phyloP scores from a whole-genome alignment of 371 early-diverging fungal genomes.

The Quaeritorhiza haematococci region DNA sequence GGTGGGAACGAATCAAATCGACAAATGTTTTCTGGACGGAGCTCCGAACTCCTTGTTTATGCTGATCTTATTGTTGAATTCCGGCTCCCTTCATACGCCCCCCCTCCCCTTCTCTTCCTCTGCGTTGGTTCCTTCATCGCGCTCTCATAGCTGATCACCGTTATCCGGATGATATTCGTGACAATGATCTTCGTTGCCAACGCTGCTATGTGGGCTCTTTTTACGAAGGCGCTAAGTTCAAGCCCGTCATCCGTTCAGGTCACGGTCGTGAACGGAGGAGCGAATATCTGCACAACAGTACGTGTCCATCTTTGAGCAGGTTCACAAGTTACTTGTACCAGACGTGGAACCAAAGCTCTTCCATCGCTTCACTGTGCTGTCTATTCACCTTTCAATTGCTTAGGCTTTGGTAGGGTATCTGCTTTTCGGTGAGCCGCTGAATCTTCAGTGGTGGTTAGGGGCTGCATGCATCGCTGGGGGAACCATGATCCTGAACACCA shows the following conservation, averaged over 20 bases:
- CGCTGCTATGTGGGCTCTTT: slow-evolving; percentile 16
- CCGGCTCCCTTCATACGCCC: no score
- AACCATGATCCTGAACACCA: slow-evolving; percentile 6
- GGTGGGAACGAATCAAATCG: no score
- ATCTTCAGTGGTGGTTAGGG: slow-evolving; percentile 16
- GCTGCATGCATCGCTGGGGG: slow-evolving; percentile 8
- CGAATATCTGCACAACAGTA: slow-evolving; percentile 12
- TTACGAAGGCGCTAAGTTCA: slow-evolving; percentile 12
- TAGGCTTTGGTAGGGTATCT: slow-evolving; percentile 9
- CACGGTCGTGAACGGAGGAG: slow-evolving; percentile 12
- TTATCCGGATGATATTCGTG: no score
- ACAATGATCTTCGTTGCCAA: slow-evolving; percentile 7
- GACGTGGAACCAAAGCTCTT: no score
- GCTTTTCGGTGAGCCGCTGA: slow-evolving; percentile 13
- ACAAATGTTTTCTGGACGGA: no score
- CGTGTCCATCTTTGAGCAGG: no score
- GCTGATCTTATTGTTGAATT: no score
- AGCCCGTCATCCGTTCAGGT: slow-evolving; percentile 14
- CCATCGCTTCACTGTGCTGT: neutral
- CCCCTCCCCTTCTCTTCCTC: no score
- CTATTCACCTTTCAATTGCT: neutral
- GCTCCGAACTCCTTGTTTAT: no score
- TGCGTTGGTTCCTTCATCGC: no score
- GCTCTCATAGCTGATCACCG: no score
- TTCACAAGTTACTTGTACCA: no score